Percentiles rank a stretch among this genome's conserved stretches.
These are phyloP conservation scores for Lobosporangium transversale DNA, from an alignment of 192 early-diverging fungal species.

Conservation along the genomic window DNA sequence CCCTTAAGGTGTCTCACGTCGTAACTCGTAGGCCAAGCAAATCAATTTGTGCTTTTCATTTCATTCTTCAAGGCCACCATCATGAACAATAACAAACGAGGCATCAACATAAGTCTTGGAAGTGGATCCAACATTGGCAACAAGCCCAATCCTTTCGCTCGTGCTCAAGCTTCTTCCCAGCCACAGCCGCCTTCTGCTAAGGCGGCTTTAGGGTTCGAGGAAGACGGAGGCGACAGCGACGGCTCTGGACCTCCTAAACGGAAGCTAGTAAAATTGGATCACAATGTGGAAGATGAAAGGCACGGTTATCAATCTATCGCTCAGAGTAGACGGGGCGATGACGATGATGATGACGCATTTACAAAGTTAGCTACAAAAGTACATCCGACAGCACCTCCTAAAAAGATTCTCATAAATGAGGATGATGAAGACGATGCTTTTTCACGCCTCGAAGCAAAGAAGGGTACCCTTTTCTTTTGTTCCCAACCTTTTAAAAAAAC, in stretches of 20 bases:
- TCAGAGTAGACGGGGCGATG: conserved; percentile 2
- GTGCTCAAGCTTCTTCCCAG: conserved; percentile 7
- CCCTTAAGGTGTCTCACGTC: too few species aligned
- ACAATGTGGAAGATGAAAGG: conserved; percentile 1
- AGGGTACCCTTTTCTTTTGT: conserved; percentile 6
- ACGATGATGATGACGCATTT: conserved; percentile 42
- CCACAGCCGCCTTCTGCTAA: not conserved
- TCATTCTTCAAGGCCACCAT: conserved; percentile 1
- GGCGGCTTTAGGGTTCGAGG: conserved; percentile 32
- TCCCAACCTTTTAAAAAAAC: too few species aligned
- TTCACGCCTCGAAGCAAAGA: conserved; percentile 25
- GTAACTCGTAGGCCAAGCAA: too few species aligned
- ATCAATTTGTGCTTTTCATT: too few species aligned
- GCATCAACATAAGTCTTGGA: conserved; percentile 39
- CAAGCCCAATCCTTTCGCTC: conserved; percentile 32
- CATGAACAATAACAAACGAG: conserved; percentile 46
- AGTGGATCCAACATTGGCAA: conserved; percentile 4
- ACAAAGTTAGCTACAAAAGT: conserved; percentile 2
- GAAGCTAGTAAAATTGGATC: conserved; percentile 37
- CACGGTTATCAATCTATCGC: not conserved
- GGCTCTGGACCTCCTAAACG: conserved; percentile 26
- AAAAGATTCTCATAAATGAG: conserved; percentile 40
- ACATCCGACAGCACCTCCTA: conserved; percentile 12
- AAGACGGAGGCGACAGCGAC: conserved; percentile 25
- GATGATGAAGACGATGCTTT: conserved; percentile 50